Conservation (phyloP, 371 early-diverging fungal genomes). For the Coemansia sp. region DNA sequence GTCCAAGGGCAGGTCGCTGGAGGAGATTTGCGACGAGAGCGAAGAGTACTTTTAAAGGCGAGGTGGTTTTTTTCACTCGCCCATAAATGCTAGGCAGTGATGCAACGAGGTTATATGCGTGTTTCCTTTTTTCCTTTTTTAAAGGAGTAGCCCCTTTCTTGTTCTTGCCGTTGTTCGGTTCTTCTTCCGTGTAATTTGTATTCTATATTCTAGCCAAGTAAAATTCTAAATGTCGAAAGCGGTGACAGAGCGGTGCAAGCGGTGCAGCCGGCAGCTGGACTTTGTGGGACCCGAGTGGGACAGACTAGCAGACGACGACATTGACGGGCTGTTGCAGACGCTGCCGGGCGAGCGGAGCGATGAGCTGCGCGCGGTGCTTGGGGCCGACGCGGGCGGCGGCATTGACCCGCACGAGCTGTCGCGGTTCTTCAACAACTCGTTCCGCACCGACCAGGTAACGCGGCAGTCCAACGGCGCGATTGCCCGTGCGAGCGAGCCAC, state of each 20-base stretch:
- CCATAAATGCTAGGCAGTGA: too few relatives aligned
- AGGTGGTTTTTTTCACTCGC: not conserved
- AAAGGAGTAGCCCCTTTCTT: slow-evolving; percentile 10
- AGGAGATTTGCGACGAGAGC: slow-evolving; percentile 57
- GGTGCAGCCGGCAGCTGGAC: slow-evolving; percentile 28
- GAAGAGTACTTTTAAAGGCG: slow-evolving; percentile 23
- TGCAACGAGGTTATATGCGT: not conserved
- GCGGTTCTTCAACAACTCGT: slow-evolving; percentile 26
- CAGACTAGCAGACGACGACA: not conserved
- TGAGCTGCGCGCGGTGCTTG: slow-evolving; percentile 18
- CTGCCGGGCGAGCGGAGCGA: slow-evolving; percentile 25
- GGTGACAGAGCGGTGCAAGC: slow-evolving; percentile 15
- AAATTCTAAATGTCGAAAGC: slow-evolving; percentile 1
- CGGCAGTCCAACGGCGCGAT: slow-evolving; percentile 10
- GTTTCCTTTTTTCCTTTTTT: not conserved
- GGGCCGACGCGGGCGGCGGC: not conserved
- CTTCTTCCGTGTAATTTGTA: too few relatives aligned
- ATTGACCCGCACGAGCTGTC: slow-evolving; percentile 14
- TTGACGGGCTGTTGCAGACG: slow-evolving; percentile 18
- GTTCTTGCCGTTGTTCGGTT: not conserved
- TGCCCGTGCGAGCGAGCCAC: not conserved
- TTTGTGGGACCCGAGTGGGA: slow-evolving; percentile 21
- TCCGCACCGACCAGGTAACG: slow-evolving; percentile 25
- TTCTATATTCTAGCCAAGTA: too few relatives aligned
- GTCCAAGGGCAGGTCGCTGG: slow-evolving; percentile 72